Evolutionary conservation across 2,329 filamentous ascomycete species (phyloP), one percentile per base, ranked within the genome.

Genomic region (Claviceps pazoutovae): DNA sequence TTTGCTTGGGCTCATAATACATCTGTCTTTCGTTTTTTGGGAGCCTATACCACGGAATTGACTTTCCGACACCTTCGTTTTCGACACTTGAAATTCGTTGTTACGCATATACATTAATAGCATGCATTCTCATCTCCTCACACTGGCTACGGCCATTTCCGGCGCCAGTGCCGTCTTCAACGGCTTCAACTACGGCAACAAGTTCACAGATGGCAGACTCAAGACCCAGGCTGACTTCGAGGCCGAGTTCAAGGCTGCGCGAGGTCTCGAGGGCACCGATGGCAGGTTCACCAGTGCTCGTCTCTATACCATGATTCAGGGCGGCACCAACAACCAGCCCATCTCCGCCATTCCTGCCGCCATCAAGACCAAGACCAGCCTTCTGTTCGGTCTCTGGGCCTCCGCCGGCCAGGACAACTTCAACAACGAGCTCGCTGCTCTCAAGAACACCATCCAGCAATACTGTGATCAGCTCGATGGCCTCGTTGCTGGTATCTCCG

Each of bases 371-470:
- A 78, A 88, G 60, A 94, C 87, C 2, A 75, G 76, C 44, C 76
- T 96, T 26, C 77, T 96, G 11, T 79, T 95, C 13, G 88, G 88
- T 58, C 72, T 96, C 49, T 95, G 89, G 89, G 80, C 81, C 9
- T 91, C 87, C 0, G 84, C 74, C 42, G 83, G 82, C 48, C 71
- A 78, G 51, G 72, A 68, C 5, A 66, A 64, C 21, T 82, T 94
- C 66, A 69, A 75, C 64, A 86, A 88, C 64, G 88, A 95, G 70
- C 70, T 95, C 47, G 64, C 73, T 2, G 88, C 88, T 14, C 74
- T 95, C 48, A 78, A 78, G 65, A 69, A 73, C 44, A 86, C 88
- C 58, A 84, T 90, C 57, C 58, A 68, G 48, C 73, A 80, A 61
- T 89, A 88, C 64, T 87, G 86, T 53, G 68, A 71, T 9, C 70